Conservation (phyloP, 2,329 filamentous ascomycete genomes). For the Ceratocystis harringtonii region DNA sequence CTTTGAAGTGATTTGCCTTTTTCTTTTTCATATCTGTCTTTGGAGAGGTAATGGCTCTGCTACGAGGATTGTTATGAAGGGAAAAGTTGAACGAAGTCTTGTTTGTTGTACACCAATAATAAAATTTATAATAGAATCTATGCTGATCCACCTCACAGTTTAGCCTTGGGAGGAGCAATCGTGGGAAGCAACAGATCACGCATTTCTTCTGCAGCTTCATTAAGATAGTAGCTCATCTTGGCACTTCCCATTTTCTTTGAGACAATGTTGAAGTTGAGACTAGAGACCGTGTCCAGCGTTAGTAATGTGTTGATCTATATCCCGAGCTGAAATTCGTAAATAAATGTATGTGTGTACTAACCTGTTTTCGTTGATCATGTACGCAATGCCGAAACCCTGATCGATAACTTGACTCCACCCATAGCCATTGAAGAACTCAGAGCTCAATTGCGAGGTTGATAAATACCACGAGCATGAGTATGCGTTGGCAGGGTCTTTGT, state of each 20-base stretch:
- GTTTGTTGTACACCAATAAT: not conserved
- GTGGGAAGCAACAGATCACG: conserved; percentile 72
- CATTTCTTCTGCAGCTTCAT: conserved; percentile 82
- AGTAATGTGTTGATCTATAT: not conserved
- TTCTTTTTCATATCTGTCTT: too few relatives aligned
- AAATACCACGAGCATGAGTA: conserved; percentile 87
- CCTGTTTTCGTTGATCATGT: conserved; percentile 98
- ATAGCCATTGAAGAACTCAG: conserved; percentile 97
- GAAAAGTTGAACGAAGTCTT: not conserved
- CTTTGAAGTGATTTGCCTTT: too few relatives aligned
- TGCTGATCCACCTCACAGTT: conserved; percentile 46
- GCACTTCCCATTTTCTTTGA: conserved; percentile 83
- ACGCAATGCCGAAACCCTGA: conserved; percentile 90
- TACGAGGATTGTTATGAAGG: not conserved
- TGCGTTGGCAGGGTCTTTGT: conserved; percentile 67
- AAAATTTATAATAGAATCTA: not conserved
- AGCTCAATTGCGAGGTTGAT: conserved; percentile 76
- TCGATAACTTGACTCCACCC: conserved; percentile 98
- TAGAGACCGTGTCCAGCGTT: conserved; percentile 25
- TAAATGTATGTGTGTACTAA: not conserved
- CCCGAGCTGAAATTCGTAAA: not conserved
- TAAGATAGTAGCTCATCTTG: conserved; percentile 90
- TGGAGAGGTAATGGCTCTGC: too few relatives aligned
- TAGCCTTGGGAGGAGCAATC: conserved; percentile 67
- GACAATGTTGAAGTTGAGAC: conserved; percentile 95